phyloP scores from a whole-genome alignment of 164 flowering plant genomes.

The Magnolia sinica region DNA sequence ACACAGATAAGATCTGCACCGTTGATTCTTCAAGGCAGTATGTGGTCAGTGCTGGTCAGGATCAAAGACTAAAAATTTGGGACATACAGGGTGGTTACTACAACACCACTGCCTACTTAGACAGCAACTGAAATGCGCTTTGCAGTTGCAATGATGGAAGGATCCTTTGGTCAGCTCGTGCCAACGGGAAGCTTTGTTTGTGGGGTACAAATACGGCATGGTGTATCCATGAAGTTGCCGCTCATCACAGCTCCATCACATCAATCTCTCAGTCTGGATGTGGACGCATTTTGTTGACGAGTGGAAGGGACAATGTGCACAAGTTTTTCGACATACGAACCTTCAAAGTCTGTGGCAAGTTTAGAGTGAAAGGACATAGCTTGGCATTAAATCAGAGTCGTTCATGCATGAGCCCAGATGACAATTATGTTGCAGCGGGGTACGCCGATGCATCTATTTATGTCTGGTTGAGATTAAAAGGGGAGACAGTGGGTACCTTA shows the following conservation, averaged over 20 bases:
- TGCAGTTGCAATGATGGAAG: constrained; percentile 79
- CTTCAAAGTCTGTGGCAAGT: constrained; percentile 72
- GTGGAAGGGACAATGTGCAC: constrained; percentile 92
- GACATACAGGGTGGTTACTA: constrained; percentile 87
- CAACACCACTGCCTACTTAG: constrained; percentile 63
- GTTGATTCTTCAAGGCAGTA: constrained; percentile 77
- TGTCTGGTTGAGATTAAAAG: constrained; percentile 71
- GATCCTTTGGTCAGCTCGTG: constrained; percentile 86
- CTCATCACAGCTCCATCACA: constrained; percentile 76
- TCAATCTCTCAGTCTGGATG: constrained; percentile 68
- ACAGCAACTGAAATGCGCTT: constrained; percentile 86
- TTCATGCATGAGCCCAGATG: constrained; percentile 89
- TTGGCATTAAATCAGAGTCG: constrained; percentile 92
- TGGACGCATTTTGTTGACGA: constrained; percentile 64
- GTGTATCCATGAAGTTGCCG: constrained; percentile 79
- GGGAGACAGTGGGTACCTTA: constrained; percentile 61
- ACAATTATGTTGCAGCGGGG: constrained; percentile 81
- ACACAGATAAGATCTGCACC: constrained; percentile 83
- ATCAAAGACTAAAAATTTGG: constrained; percentile 86
- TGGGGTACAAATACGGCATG: constrained; percentile 84
- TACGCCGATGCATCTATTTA: constrained; percentile 80
- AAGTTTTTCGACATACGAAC: constrained; percentile 78
- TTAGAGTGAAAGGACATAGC: constrained; percentile 67
- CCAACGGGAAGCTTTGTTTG: constrained; percentile 81
- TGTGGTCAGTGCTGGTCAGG: constrained; percentile 92